Percentiles rank a stretch among this genome's conserved stretches.
Evolutionary conservation across 805 yeast genomes (phyloP).

Genomic region (Naumovozyma castellii): DNA sequence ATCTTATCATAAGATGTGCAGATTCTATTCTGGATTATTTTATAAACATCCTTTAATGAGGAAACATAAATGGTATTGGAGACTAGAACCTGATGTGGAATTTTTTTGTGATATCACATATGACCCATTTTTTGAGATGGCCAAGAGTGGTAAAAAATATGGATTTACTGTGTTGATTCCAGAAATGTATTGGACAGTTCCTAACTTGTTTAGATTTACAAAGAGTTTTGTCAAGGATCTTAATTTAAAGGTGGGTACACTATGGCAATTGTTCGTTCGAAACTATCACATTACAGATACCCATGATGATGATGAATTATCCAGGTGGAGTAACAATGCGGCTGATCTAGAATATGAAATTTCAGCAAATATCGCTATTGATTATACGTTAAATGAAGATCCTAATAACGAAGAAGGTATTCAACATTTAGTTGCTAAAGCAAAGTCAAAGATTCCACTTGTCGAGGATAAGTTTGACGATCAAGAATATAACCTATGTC

Average conservation of each 20-base stretch:
- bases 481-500: slow-evolving; percentile 69
- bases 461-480: slow-evolving; percentile 51
- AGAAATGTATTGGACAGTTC: slow-evolving; percentile 75
- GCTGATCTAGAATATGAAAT: slow-evolving; percentile 20
- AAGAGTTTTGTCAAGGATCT: slow-evolving; percentile 45
- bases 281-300: slow-evolving; percentile 32
- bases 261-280: slow-evolving; percentile 60
- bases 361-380: slow-evolving; percentile 26
- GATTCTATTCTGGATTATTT: slow-evolving; percentile 77
- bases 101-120: slow-evolving; percentile 86
- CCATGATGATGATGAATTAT: slow-evolving; percentile 53
- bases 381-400: slow-evolving; percentile 19
- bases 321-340: slow-evolving; percentile 21
- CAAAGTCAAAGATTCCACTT: slow-evolving; percentile 25
- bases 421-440: slow-evolving; percentile 32
- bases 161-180: slow-evolving; percentile 76
- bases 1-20: slow-evolving; percentile 89
- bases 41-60: slow-evolving; percentile 67
- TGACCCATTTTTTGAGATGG: slow-evolving; percentile 85
- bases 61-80: slow-evolving; percentile 85
- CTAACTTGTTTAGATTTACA: slow-evolving; percentile 69
- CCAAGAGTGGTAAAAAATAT: slow-evolving; percentile 54
- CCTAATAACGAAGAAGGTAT: slow-evolving; percentile 25
- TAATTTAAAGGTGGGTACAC: slow-evolving; percentile 42
- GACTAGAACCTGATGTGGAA: slow-evolving; percentile 88